These are phyloP conservation scores for Magnusiomyces ingens DNA, from an alignment of 1,139 yeast genomes.

Conservation along the genomic window DNA sequence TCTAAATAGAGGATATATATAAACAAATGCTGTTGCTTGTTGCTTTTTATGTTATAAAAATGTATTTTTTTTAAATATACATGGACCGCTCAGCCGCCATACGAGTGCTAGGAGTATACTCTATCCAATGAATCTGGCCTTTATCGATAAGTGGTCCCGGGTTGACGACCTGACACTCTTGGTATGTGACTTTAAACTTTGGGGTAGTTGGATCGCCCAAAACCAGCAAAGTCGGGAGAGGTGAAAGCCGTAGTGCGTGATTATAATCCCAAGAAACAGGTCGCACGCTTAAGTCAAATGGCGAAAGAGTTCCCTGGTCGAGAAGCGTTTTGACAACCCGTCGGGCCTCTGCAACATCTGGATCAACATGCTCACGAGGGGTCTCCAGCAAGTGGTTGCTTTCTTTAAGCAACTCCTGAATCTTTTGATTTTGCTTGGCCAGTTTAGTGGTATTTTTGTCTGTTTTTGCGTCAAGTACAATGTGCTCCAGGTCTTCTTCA, in stretches of 20 bases:
- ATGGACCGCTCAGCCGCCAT: constrained; percentile 21
- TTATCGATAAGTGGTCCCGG: constrained; percentile 51
- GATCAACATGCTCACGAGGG: constrained; percentile 19
- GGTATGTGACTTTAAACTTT: constrained; percentile 65
- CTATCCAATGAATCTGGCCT: constrained; percentile 55
- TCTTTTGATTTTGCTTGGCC: constrained; percentile 17
- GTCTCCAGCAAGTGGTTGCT: constrained; percentile 1
- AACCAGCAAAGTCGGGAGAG: constrained; percentile 54
- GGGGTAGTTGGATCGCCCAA: constrained; percentile 66
- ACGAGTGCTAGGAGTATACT: constrained; percentile 56
- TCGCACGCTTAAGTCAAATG: constrained; percentile 55
- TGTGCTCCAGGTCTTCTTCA: constrained; percentile 15
- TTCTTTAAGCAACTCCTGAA: constrained; percentile 16
- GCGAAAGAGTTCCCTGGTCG: constrained; percentile 84
- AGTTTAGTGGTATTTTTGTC: constrained; percentile 8
- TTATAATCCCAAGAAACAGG: constrained; percentile 68
- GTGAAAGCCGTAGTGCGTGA: constrained; percentile 61
- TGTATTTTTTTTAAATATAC: constrained; percentile 9
- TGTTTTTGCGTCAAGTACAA: constrained; percentile 12
- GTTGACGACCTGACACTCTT: constrained; percentile 76
- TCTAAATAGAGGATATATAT: neutral
- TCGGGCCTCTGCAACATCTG: constrained; percentile 57
- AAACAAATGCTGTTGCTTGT: neutral
- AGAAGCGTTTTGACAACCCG: constrained; percentile 70
- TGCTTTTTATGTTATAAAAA: neutral